A percentile compares a stretch with the other conserved stretches of the same genome.
Evolutionary conservation across 1,139 yeast species (phyloP).

Genomic region (Debaryomyces singareniensis): DNA sequence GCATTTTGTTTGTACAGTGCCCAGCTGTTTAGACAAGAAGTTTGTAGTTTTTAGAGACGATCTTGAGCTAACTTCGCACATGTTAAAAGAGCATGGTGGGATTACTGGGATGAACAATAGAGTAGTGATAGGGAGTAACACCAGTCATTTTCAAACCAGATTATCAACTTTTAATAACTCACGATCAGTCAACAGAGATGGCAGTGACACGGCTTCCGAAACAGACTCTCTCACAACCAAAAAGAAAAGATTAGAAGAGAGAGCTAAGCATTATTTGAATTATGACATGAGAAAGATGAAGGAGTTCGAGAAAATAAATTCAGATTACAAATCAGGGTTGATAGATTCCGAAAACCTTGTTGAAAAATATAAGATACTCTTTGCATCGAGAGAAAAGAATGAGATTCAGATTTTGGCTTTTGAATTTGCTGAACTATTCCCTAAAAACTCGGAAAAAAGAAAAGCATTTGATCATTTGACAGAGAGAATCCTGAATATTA

Average conservation of each 20-base stretch:
- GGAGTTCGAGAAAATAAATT: constrained; percentile 46
- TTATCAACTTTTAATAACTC: constrained; percentile 49
- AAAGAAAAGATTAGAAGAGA: constrained; percentile 65
- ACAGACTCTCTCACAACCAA: constrained; percentile 46
- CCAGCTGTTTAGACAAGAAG: constrained; percentile 77
- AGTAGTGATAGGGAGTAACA: constrained; percentile 35
- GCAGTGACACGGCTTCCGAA: constrained; percentile 9
- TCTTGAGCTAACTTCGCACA: constrained; percentile 81
- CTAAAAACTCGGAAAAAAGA: constrained; percentile 25
- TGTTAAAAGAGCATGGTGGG: constrained; percentile 76
- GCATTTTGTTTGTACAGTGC: constrained; percentile 79
- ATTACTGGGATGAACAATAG: constrained; percentile 39
- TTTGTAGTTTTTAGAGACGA: constrained; percentile 90
- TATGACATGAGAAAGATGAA: constrained; percentile 44
- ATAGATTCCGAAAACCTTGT: constrained; percentile 47
- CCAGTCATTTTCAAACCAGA: constrained; percentile 56
- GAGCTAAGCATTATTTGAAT: constrained; percentile 73
- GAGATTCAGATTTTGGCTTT: constrained; percentile 49
- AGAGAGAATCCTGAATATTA: constrained; percentile 14
- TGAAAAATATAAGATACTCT: constrained; percentile 46
- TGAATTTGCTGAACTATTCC: constrained; percentile 53
- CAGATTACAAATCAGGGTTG: constrained; percentile 38
- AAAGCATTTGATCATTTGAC: constrained; percentile 20
- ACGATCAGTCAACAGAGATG: constrained; percentile 6
- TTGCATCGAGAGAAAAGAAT: constrained; percentile 31